phyloP scores from a whole-genome alignment of 768 basidiomycete genomes.

The Fomitopsis pulvina region DNA sequence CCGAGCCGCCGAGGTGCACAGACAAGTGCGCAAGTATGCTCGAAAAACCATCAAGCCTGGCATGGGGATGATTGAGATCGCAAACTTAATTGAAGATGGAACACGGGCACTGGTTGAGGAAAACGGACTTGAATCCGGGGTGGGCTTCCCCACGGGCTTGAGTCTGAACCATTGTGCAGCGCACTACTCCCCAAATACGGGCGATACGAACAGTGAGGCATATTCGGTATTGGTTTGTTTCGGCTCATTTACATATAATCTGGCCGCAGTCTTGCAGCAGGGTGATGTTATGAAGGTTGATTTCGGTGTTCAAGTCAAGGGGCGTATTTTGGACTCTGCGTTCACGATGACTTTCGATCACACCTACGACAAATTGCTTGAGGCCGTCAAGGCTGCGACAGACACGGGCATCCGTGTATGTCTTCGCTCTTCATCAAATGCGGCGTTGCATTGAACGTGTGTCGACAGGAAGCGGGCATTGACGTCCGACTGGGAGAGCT shows the following conservation, averaged over 20 bases:
- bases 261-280: slow-evolving; percentile 58
- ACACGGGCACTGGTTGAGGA: slow-evolving; percentile 90
- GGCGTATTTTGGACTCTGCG: slow-evolving; percentile 92
- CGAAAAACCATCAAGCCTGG: slow-evolving; percentile 84
- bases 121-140: slow-evolving; percentile 74
- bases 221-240: background rate
- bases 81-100: slow-evolving; percentile 87
- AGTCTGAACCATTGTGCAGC: slow-evolving; percentile 94
- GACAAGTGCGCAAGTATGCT: slow-evolving; percentile 81
- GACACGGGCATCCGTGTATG: slow-evolving; percentile 82
- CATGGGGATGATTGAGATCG: slow-evolving; percentile 92
- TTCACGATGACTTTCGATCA: slow-evolving; percentile 90
- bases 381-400: slow-evolving; percentile 92
- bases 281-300: slow-evolving; percentile 96
- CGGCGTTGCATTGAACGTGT: too few species aligned
- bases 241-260: background rate
- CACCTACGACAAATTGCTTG: slow-evolving; percentile 82
- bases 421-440: slow-evolving; percentile 1
- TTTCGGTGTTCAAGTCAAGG: slow-evolving; percentile 94
- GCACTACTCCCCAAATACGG: slow-evolving; percentile 94
- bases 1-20: slow-evolving; percentile 91
- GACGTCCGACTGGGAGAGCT: slow-evolving; percentile 92
- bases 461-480: slow-evolving; percentile 83
- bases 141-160: slow-evolving; percentile 96
- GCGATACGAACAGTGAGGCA: slow-evolving; percentile 70